Base-by-base conservation (phyloP, 352 stramenopile genomes). In the Phytophthora cactorum region DNA sequence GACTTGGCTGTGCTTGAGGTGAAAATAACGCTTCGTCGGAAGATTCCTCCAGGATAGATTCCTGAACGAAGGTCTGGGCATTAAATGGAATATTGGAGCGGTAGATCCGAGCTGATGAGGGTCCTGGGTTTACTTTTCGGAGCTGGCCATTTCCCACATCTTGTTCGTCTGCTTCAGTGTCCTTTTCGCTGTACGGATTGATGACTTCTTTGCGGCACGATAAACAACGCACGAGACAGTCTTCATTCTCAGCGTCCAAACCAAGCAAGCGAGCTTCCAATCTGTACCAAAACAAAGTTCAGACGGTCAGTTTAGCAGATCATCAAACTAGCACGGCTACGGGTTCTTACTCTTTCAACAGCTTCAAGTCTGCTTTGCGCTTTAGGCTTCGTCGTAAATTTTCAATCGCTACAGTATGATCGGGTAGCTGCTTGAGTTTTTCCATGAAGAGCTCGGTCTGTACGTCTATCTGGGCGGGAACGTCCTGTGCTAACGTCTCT, bases 171-270 rank as follows among this genome's bases (percentile, higher is more conserved):
- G 9, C 46, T 29, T 63, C 31, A 12, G 36, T 29, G 4, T 58
- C 58, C 2, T 63, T 62, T 5, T 84, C 74, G 15, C 47, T 45
- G 2, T 66, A 28, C 3, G 60, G 28, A 11, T 75, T 73, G 5
- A 64, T 44, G 6, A 92, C 72, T 56, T 92, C 84, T 62, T 90
- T 92, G 47, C 82, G 84, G 54, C 84, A 92, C 31, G 84, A 90
- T 11, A 92, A 66, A 34, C 84, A 90, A 0, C 84, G 84, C 28
- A 92, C 69, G 1, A 92, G 71, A 54, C 84, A 92, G 52, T 92
- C 84, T 54, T 92, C 82, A 11, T 68, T 72, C 22, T 89, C 79
- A 0, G 60, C 63, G 9, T 90, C 69, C 15, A 81, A 68, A 0
- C 80, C 80, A 10, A 89, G 69, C 15, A 90, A 57, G 4, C 77